Conservation (phyloP, 768 basidiomycete species). For the Russula lepida region DNA sequence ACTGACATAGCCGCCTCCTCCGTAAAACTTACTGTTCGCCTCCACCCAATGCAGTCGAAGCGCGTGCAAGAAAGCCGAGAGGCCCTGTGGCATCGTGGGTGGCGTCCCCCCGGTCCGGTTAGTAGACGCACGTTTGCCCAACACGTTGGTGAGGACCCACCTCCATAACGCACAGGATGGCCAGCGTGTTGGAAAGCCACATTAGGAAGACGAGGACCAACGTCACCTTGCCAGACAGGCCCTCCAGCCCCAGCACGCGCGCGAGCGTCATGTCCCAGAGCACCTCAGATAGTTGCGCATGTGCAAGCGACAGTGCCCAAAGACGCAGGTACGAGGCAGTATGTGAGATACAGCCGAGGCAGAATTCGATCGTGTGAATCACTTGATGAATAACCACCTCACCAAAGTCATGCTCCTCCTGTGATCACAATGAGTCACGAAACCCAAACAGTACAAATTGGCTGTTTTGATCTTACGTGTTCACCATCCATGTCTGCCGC, state of each 20-base stretch:
- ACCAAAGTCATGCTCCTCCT: constrained; percentile 86
- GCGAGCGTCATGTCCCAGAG: constrained; percentile 84
- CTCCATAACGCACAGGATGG: constrained; percentile 91
- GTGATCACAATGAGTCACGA: constrained; percentile 3
- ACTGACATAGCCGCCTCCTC: constrained; percentile 84
- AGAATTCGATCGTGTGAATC: constrained; percentile 99
- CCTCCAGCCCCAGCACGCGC: constrained; percentile 48
- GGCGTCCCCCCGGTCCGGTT: not conserved
- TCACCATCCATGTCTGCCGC: constrained; percentile 69
- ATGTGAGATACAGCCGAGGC: constrained; percentile 97
- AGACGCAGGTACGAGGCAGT: constrained; percentile 90
- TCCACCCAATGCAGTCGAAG: constrained; percentile 98
- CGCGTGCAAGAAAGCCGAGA: constrained; percentile 94
- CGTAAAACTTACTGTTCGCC: constrained; percentile 93
- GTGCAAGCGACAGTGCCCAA: constrained; percentile 96
- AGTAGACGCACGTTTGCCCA: constrained; percentile 17
- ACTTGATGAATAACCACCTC: constrained; percentile 96
- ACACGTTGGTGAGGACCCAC: constrained; percentile 37
- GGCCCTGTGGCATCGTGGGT: constrained; percentile 43
- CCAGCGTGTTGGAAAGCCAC: constrained; percentile 77
- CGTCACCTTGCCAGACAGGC: constrained; percentile 44
- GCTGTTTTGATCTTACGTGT: constrained; percentile 42
- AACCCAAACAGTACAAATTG: not conserved
- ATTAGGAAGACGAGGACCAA: constrained; percentile 45
- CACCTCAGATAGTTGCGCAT: constrained; percentile 94